These are phyloP conservation scores for Hippophae gyantsensis DNA, from an alignment of 306 rosid species.

Conservation along the genomic window DNA sequence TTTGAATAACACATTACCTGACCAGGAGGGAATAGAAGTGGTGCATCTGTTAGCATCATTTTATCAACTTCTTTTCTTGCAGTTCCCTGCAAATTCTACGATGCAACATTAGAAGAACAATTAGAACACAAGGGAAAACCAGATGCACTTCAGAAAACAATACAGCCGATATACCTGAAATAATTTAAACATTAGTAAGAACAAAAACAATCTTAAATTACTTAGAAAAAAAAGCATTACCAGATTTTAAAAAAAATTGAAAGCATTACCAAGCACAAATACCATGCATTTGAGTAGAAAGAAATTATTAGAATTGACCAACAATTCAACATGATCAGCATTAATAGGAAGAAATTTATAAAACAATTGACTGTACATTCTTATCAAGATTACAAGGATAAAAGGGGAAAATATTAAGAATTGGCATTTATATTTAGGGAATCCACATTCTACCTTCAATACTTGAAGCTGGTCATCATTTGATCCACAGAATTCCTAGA, in stretches of 20 bases:
- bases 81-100: slow-evolving; percentile 41
- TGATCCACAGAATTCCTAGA: slow-evolving; percentile 55
- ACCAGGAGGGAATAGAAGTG: slow-evolving; percentile 87
- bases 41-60: slow-evolving; percentile 93
- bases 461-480: slow-evolving; percentile 49
- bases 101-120: slow-evolving; percentile 16
- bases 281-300: not conserved
- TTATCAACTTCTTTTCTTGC: slow-evolving; percentile 69
- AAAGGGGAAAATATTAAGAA: not conserved
- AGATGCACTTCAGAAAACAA: not conserved
- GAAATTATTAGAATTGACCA: not conserved
- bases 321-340: not conserved
- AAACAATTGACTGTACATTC: not conserved
- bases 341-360: not conserved
- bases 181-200: not conserved
- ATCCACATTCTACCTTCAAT: slow-evolving; percentile 44
- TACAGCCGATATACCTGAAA: not conserved
- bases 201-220: not conserved
- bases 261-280: not conserved
- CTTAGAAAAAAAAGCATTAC: too few relatives aligned
- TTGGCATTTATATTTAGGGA: slow-evolving; percentile 7
- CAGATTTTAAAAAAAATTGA: too few relatives aligned
- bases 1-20: slow-evolving; percentile 42
- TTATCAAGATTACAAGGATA: not conserved
- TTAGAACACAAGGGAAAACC: not conserved